Evolutionary conservation across 1,139 yeast species (phyloP).

Genomic region (Hemisphaericaspora lyxosophila): DNA sequence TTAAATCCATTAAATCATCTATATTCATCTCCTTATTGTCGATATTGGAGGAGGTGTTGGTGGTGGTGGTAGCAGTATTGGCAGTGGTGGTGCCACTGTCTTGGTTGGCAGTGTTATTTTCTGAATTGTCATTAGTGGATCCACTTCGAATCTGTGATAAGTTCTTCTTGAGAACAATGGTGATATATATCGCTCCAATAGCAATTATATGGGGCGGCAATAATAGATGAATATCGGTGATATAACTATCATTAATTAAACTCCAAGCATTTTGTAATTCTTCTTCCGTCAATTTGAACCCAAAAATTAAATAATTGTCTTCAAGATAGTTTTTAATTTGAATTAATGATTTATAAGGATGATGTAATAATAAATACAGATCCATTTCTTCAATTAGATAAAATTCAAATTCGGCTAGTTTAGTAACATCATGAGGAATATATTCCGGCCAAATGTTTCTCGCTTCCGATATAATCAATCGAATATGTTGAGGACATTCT

Average conservation of each 20-base stretch:
- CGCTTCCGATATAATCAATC: conserved; percentile 81
- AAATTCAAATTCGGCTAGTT: conserved; percentile 95
- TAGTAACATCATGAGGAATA: conserved; percentile 87
- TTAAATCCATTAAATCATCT: conserved; percentile 39
- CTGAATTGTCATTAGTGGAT: conserved; percentile 12
- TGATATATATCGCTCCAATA: conserved; percentile 72
- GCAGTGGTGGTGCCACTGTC: conserved; percentile 1
- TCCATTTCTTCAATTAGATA: conserved; percentile 88
- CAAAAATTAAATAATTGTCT: conserved; percentile 25
- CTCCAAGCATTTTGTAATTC: conserved; percentile 90
- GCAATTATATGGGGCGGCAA: conserved; percentile 94
- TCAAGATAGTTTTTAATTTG: conserved; percentile 54
- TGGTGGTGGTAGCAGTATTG: conserved; percentile 3
- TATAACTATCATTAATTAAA: conserved; percentile 82
- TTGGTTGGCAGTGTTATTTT: conserved; percentile 4
- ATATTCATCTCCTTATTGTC: conserved; percentile 27
- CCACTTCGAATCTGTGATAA: conserved; percentile 19
- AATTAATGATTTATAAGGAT: conserved; percentile 77
- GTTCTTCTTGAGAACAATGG: conserved; percentile 57
- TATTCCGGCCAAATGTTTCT: conserved; percentile 93
- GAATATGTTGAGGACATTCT: conserved; percentile 91
- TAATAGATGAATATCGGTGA: conserved; percentile 78
- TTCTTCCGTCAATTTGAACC: conserved; percentile 52
- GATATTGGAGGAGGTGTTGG: background rate
- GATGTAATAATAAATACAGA: conserved; percentile 76